phyloP scores from a whole-genome alignment of 73 alveolate species.

The Paramecium primaurelia region DNA sequence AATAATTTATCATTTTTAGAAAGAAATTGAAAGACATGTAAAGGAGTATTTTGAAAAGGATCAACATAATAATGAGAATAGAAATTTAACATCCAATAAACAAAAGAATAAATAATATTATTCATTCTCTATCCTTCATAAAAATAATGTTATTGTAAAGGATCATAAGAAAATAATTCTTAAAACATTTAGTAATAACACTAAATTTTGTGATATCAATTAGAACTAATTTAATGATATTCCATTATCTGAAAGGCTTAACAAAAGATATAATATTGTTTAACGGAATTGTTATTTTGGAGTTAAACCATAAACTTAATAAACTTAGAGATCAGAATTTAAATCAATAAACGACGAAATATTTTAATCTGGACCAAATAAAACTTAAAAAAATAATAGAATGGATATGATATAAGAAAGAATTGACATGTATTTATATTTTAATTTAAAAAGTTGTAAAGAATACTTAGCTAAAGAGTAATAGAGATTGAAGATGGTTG shows the following conservation, averaged over 20 bases:
- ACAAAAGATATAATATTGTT: background rate
- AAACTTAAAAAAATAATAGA: background rate
- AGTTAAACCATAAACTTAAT: background rate
- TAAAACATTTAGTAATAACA: background rate
- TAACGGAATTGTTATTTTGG: background rate
- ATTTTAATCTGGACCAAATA: background rate
- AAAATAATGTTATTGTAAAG: background rate
- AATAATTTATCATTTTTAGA: background rate
- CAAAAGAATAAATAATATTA: background rate
- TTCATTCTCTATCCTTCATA: background rate
- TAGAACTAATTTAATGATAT: background rate
- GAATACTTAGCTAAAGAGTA: background rate
- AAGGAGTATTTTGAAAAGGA: background rate
- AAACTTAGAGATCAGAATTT: background rate
- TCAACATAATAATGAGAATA: background rate
- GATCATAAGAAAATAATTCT: background rate
- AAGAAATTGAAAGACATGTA: conserved; percentile 2
- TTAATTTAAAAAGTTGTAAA: background rate
- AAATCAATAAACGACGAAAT: background rate
- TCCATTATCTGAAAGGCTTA: background rate
- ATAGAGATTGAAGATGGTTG: background rate
- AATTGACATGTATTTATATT: background rate
- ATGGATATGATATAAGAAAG: background rate
- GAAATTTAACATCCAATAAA: background rate
- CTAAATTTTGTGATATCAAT: background rate